A percentile compares a stretch with the other conserved stretches of the same genome.
These are phyloP conservation scores for Trichosporon sp. DNA, from an alignment of 1,284 basidiomycete species.

Conservation along the genomic window DNA sequence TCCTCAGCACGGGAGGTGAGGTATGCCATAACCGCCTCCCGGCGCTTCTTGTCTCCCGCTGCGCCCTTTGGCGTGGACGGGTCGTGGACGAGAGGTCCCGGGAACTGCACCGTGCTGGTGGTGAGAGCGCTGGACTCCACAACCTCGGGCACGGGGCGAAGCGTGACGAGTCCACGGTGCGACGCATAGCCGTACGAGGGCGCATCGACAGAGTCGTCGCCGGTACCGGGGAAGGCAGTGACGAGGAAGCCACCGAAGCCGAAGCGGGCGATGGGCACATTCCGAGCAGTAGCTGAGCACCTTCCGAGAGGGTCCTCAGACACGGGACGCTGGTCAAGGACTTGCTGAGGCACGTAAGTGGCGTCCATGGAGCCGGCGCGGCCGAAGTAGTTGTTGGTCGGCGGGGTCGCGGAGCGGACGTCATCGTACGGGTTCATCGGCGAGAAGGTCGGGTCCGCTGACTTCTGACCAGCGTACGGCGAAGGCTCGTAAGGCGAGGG, in stretches of 20 bases:
- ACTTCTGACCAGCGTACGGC: constrained; percentile 12
- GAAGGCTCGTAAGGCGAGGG: constrained; percentile 21
- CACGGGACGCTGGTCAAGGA: constrained; percentile 50
- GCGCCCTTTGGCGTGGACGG: constrained; percentile 60
- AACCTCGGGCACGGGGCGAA: constrained; percentile 64
- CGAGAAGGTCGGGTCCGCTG: constrained; percentile 9
- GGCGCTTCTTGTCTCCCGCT: constrained; percentile 70
- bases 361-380: constrained; percentile 65
- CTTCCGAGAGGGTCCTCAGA: constrained; percentile 74
- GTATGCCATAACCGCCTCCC: constrained; percentile 70
- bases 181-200: constrained; percentile 50
- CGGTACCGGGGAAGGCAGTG: constrained; percentile 74
- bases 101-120: constrained; percentile 60
- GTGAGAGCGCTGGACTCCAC: constrained; percentile 65
- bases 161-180: constrained; percentile 63
- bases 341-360: constrained; percentile 53
- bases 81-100: constrained; percentile 80
- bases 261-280: constrained; percentile 75
- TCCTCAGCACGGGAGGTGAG: constrained; percentile 70
- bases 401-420: constrained; percentile 20
- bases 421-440: background rate
- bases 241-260: constrained; percentile 84
- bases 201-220: constrained; percentile 65
- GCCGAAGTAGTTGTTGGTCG: constrained; percentile 50
- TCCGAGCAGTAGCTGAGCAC: constrained; percentile 55